phyloP scores from a whole-genome alignment of 2,329 filamentous ascomycete species.

The Colletotrichum sp. region DNA sequence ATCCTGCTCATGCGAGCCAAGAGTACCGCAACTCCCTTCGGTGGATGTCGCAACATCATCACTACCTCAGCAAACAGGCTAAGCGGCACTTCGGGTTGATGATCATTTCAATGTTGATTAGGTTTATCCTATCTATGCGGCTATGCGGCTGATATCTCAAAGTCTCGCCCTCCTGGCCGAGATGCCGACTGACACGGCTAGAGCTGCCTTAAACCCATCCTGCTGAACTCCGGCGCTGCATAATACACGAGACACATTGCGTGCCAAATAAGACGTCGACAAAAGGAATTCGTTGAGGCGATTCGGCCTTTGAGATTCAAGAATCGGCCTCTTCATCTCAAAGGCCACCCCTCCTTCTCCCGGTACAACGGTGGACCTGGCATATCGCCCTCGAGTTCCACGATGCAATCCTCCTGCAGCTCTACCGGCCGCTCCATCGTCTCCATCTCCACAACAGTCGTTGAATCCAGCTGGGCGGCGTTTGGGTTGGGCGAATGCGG shows the following conservation, averaged over 20 bases:
- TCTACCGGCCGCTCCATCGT: constrained; percentile 15
- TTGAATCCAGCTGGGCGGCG: constrained; percentile 11
- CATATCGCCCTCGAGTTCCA: constrained; percentile 18
- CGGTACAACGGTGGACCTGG: constrained; percentile 15
- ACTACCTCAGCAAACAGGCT: not conserved
- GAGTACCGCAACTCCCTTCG: not conserved
- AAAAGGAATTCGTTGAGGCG: not conserved
- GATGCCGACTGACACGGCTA: not conserved
- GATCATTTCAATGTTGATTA: not conserved
- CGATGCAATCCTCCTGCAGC: constrained; percentile 1
- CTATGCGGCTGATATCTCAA: not conserved
- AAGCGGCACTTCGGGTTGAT: not conserved
- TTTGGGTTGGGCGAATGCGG: not conserved
- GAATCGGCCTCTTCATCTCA: not conserved
- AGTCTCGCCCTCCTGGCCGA: not conserved
- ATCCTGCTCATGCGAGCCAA: not conserved
- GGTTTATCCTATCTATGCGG: not conserved
- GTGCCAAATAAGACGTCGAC: not conserved
- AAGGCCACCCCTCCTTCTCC: constrained; percentile 14
- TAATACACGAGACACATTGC: not conserved
- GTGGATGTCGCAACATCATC: not conserved
- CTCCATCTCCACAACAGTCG: constrained; percentile 13
- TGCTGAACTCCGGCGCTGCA: constrained; percentile 11
- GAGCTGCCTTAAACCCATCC: not conserved
- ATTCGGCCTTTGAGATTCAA: not conserved